These are phyloP conservation scores for Neurospora discreta DNA, from an alignment of 495 filamentous ascomycete species.

Conservation along the genomic window DNA sequence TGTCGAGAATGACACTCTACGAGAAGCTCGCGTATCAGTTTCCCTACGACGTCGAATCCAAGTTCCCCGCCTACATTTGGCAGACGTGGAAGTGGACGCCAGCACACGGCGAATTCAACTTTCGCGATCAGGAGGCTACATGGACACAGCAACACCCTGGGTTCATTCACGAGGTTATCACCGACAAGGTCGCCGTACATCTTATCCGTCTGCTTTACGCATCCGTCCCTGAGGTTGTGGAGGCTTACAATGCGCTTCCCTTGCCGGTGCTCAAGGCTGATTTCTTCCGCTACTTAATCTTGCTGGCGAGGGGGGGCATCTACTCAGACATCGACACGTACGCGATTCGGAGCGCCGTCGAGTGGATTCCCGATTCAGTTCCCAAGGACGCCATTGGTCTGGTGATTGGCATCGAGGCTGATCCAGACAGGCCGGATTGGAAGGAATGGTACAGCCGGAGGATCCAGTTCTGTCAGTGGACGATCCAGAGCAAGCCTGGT, in stretches of 20 bases:
- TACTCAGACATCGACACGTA: conserved; percentile 95
- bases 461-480: conserved; percentile 99
- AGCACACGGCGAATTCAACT: conserved; percentile 64
- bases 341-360: conserved; percentile 67
- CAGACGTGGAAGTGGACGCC: conserved; percentile 97
- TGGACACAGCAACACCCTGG: conserved; percentile 85
- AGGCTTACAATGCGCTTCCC: conserved; percentile 79
- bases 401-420: conserved; percentile 90
- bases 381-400: conserved; percentile 69
- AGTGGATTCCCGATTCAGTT: conserved; percentile 77
- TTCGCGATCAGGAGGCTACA: conserved; percentile 73
- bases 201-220: conserved; percentile 79
- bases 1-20: conserved; percentile 53
- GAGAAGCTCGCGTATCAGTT: conserved; percentile 88
- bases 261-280: conserved; percentile 89
- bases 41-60: conserved; percentile 74
- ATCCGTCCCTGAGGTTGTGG: conserved; percentile 79
- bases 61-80: conserved; percentile 97
- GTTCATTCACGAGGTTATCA: conserved; percentile 93
- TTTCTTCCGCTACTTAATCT: conserved; percentile 93
- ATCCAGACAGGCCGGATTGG: conserved; percentile 90
- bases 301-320: conserved; percentile 87
- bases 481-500: conserved; percentile 88
- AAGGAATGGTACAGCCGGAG: conserved; percentile 88
- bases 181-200: conserved; percentile 73